Evolutionary conservation across 2,329 filamentous ascomycete genomes (phyloP), one percentile per base, ranked within the genome.

Genomic region (Epichloe sibirici): DNA sequence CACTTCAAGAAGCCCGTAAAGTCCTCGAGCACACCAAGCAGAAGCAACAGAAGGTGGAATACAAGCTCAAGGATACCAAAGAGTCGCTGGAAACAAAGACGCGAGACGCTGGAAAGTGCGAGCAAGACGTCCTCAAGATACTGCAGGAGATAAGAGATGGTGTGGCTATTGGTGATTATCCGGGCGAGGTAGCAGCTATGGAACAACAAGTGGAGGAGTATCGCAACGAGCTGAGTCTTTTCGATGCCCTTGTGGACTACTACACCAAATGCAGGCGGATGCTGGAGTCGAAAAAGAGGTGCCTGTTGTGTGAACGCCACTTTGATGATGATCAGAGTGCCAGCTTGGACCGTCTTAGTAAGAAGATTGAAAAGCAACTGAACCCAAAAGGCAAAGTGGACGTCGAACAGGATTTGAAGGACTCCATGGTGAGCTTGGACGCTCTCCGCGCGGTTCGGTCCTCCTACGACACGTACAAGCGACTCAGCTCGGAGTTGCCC

Each of bases 31-130:
- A 78, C 40, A 75, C 81, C 2, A 80, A 78, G 57, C 79, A 86
- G 57, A 86, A 90, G 60, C 75, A 91, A 34, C 85, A 88, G 61
- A 85, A 90, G 58, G 70, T 89, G 11, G 85, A 90, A 56, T 89
- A 82, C 66, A 83, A 81, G 61, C 71, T 94, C 37, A 83, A 81
- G 45, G 83, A 75, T 46, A 71, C 77, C 25, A 81, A 80, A 45
- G 80, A 82, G n/a, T 79, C 79, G 12, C 72, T 85, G 28, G 80
- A 77, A 58, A 79, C 80, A 62, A 84, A 84, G 58, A 73, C 78
- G 13, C 71, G 76, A 34, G 85, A 90, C 54, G 72, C 81, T 43
- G 71, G 79, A 39, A 72, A 72, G 34, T 85, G 81, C 62, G 79
- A 86, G 55, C 71, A 77, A 39, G 75, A 70, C 12, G 78, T 84